Evolutionary conservation across 1,139 yeast genomes (phyloP).

Genomic region (Scheffersomyces titani): DNA sequence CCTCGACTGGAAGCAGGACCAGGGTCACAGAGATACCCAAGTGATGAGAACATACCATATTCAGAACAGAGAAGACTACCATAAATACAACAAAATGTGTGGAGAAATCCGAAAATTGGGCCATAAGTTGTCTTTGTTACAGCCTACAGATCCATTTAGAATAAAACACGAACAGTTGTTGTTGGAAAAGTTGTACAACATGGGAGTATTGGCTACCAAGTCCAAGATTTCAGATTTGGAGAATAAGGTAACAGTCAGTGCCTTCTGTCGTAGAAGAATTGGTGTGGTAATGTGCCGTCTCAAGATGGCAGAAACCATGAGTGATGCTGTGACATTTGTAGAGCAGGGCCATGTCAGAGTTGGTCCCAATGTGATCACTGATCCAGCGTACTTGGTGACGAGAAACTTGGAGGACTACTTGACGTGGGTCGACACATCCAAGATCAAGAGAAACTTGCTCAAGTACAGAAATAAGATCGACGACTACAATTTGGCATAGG

Average conservation of each 20-base stretch:
- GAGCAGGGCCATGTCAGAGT: conserved; percentile 98
- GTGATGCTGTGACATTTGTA: conserved; percentile 87
- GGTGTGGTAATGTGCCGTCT: conserved; percentile 95
- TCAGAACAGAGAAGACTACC: conserved; percentile 94
- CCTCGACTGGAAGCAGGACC: conserved; percentile 96
- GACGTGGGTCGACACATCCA: conserved; percentile 95
- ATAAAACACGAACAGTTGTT: conserved; percentile 83
- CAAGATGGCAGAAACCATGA: conserved; percentile 88
- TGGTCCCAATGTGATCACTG: conserved; percentile 94
- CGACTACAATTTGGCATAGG: conserved; percentile 65
- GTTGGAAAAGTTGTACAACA: conserved; percentile 79
- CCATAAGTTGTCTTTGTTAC: conserved; percentile 77
- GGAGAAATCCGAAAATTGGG: conserved; percentile 90
- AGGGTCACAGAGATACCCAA: conserved; percentile 91
- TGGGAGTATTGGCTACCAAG: conserved; percentile 85
- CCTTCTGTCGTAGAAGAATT: conserved; percentile 86
- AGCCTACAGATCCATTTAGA: conserved; percentile 84
- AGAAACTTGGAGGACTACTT: conserved; percentile 93
- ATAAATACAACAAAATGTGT: conserved; percentile 86
- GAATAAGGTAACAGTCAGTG: conserved; percentile 87
- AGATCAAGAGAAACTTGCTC: conserved; percentile 87
- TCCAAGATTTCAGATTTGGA: conserved; percentile 93
- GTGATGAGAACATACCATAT: conserved; percentile 94
- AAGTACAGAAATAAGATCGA: conserved; percentile 86
- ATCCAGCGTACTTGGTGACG: conserved; percentile 92